Conservation (phyloP, 495 filamentous ascomycete genomes). For the Penicillium egyptiacum region DNA sequence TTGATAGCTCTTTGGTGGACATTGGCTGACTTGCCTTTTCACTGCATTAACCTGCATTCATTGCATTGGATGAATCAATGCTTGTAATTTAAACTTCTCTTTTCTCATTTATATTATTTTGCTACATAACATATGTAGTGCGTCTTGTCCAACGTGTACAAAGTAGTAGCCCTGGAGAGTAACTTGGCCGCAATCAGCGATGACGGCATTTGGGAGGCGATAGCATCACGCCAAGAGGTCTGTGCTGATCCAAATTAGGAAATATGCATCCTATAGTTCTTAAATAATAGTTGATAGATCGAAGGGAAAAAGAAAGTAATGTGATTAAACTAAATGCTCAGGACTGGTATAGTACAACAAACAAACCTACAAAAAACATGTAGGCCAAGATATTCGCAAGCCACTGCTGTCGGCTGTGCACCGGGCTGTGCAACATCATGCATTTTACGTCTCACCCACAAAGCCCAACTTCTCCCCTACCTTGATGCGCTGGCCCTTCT, state of each 20-base stretch:
- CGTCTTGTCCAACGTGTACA: neutral
- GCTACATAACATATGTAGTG: neutral
- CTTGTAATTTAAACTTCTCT: neutral
- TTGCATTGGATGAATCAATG: neutral
- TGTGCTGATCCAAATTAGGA: neutral
- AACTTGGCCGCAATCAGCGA: neutral
- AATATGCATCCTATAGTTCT: neutral
- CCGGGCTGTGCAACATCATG: constrained; percentile 8
- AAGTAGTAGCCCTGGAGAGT: too few species aligned
- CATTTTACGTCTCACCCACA: constrained; percentile 36
- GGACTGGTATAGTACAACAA: constrained; percentile 27
- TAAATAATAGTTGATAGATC: neutral
- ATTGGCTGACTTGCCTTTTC: neutral
- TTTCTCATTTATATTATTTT: neutral
- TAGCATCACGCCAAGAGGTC: constrained; percentile 6
- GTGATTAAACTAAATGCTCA: constrained; percentile 2
- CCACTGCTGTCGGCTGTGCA: neutral
- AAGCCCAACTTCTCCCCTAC: constrained; percentile 83
- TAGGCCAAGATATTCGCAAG: neutral
- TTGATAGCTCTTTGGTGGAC: constrained; percentile 11
- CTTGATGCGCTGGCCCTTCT: constrained; percentile 84
- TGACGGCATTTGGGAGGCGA: constrained; percentile 10
- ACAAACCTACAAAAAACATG: neutral
- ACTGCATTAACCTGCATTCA: neutral
- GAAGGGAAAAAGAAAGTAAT: neutral